These are phyloP conservation scores for Ploettnerulaceae sp. DNA, from an alignment of 2,329 filamentous ascomycete species.

Conservation along the genomic window DNA sequence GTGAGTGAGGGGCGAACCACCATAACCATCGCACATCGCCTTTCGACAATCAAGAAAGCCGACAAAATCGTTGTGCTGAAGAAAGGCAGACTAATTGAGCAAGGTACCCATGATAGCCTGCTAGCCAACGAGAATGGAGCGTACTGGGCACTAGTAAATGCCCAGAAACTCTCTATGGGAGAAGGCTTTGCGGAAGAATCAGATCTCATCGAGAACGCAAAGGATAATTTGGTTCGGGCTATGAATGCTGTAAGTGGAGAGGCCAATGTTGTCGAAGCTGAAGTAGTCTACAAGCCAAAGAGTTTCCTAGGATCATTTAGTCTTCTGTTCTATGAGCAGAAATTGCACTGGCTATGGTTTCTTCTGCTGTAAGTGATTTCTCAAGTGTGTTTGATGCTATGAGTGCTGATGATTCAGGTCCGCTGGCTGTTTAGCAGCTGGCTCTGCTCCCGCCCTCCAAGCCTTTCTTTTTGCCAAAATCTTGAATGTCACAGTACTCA, in stretches of 20 bases:
- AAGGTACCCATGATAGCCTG: slow-evolving; percentile 70
- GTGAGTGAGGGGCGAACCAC: slow-evolving; percentile 53
- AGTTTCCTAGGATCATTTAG: slow-evolving; percentile 48
- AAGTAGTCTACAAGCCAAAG: slow-evolving; percentile 33
- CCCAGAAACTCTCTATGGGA: slow-evolving; percentile 41
- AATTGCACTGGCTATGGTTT: slow-evolving; percentile 46
- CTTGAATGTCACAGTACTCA: slow-evolving; percentile 30
- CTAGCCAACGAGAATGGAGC: slow-evolving; percentile 50
- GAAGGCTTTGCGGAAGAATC: slow-evolving; percentile 25
- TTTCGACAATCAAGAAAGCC: slow-evolving; percentile 71
- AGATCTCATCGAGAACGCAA: slow-evolving; percentile 22
- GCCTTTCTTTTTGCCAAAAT: slow-evolving; percentile 34
- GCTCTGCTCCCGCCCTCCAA: slow-evolving; percentile 35
- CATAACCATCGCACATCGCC: slow-evolving; percentile 51
- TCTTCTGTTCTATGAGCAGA: slow-evolving; percentile 45
- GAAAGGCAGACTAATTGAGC: slow-evolving; percentile 65
- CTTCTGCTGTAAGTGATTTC: slow-evolving; percentile 39
- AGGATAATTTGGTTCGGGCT: slow-evolving; percentile 20
- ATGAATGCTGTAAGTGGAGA: slow-evolving; percentile 26
- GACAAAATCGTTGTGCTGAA: slow-evolving; percentile 75
- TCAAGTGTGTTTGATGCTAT: slow-evolving; percentile 38
- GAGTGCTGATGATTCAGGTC: not conserved
- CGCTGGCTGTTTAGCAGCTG: slow-evolving; percentile 13
- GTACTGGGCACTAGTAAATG: slow-evolving; percentile 63
- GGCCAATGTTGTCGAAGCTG: slow-evolving; percentile 20